Evolutionary conservation across 2,329 filamentous ascomycete genomes (phyloP).

Genomic region (Trichocomaceae sp.): DNA sequence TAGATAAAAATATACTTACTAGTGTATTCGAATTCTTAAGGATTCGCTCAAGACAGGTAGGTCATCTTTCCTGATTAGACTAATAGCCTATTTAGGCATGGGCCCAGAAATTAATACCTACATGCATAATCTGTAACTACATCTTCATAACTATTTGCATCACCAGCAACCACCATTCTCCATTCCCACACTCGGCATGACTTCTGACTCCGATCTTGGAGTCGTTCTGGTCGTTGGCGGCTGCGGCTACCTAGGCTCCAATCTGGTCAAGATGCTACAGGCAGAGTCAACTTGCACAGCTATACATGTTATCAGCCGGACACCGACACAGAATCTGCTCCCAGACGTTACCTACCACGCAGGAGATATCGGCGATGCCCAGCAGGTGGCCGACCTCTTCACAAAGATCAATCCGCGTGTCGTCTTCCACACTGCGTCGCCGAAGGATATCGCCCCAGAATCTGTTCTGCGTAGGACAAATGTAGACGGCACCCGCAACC

Average conservation of each 20-base stretch:
- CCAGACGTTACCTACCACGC: slow-evolving; percentile 6
- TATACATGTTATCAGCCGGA: slow-evolving; percentile 6
- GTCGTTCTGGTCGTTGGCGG: slow-evolving; percentile 8
- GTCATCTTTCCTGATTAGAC: too few relatives aligned
- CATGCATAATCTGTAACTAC: too few relatives aligned
- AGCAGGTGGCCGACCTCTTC: slow-evolving; percentile 2
- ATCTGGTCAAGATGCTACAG: slow-evolving; percentile 2
- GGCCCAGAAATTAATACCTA: too few relatives aligned
- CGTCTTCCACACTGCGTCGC: slow-evolving; percentile 7
- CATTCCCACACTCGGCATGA: too few relatives aligned
- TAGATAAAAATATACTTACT: too few relatives aligned
- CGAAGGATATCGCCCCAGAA: slow-evolving; percentile 1
- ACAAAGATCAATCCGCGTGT: slow-evolving; percentile 3
- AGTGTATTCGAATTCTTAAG: too few relatives aligned
- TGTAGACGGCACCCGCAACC: slow-evolving; percentile 4
- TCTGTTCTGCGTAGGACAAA: slow-evolving; percentile 2
- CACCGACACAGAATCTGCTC: not conserved
- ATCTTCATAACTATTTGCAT: too few relatives aligned
- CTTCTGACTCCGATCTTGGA: not conserved
- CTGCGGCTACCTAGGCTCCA: slow-evolving; percentile 10
- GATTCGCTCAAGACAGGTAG: too few relatives aligned
- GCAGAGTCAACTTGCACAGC: slow-evolving; percentile 1
- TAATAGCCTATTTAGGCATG: too few relatives aligned
- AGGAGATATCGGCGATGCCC: slow-evolving; percentile 1
- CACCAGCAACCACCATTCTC: too few relatives aligned